These are phyloP conservation scores for Exophiala sideris DNA, from an alignment of 2,329 filamentous ascomycete species.

Conservation along the genomic window DNA sequence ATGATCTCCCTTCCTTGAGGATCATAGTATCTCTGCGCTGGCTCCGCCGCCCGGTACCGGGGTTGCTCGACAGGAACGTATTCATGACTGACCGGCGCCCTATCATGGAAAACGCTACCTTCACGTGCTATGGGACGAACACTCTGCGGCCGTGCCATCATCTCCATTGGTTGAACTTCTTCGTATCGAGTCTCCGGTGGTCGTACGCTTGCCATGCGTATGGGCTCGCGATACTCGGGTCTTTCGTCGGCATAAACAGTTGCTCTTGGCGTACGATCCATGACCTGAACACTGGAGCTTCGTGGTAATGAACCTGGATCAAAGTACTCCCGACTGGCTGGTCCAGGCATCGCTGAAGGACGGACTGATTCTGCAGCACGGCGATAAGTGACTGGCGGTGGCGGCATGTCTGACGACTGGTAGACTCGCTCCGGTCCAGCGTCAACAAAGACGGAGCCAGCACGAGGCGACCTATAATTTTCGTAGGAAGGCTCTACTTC, in stretches of 20 bases:
- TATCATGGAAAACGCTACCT: conserved; percentile 37
- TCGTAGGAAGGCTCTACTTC: conserved; percentile 23
- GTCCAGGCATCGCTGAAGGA: conserved; percentile 20
- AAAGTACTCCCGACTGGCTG: conserved; percentile 25
- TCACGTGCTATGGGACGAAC: conserved; percentile 43
- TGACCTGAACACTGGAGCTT: conserved; percentile 40
- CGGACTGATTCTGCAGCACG: conserved; percentile 39
- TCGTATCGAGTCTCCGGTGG: conserved; percentile 49
- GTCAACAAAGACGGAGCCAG: conserved; percentile 41
- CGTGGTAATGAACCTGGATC: conserved; percentile 33
- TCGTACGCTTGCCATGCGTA: conserved; percentile 58
- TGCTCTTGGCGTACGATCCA: conserved; percentile 39
- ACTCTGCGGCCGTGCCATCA: conserved; percentile 41
- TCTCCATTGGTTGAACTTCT: conserved; percentile 34
- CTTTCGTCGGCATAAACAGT: conserved; percentile 62
- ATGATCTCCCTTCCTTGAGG: conserved; percentile 25
- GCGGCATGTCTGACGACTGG: conserved; percentile 43
- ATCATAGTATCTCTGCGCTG: conserved; percentile 23
- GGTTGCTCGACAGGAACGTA: conserved; percentile 24
- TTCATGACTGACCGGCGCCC: conserved; percentile 14
- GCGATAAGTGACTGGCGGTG: conserved; percentile 40
- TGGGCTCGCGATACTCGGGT: conserved; percentile 55
- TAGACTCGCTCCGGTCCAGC: conserved; percentile 41
- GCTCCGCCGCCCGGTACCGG: conserved; percentile 26
- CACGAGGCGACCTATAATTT: conserved; percentile 29